Base-by-base conservation (phyloP, 139 green algal genomes). In the Chlorella sp. region DNA sequence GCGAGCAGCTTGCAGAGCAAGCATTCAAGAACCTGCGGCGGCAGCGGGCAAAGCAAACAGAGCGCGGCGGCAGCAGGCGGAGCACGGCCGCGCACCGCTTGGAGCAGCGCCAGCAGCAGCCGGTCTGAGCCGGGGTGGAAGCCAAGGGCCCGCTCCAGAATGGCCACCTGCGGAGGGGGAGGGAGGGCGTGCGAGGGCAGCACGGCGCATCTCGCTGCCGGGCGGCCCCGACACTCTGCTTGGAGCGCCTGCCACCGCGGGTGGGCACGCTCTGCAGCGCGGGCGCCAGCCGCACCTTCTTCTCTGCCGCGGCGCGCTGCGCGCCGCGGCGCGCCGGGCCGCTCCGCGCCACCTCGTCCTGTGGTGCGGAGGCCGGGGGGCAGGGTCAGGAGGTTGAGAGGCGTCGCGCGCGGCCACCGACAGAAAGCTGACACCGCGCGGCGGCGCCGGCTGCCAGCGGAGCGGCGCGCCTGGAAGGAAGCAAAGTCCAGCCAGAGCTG, bases 401-500 rank as follows among this genome's bases (percentile, higher is more conserved):
- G n/a, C n/a, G n/a, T n/a, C n/a, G n/a, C n/a, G n/a, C n/a, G n/a
- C n/a, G n/a, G n/a, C n/a, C n/a, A n/a, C n/a, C n/a, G n/a, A n/a
- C n/a, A n/a, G n/a, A n/a, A 14, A 55, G 46, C 46, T 17, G 14
- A 17, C 46, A 27, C 46, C 46, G 17, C 14, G 46, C 46, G 14
- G 46, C 46, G 46, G 46, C 17, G 14, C 14, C 46, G 46, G 46
- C 46, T 27, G 21, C 55, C 27, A 62, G 55, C 14, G 60, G 60
- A 45, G 60, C 60, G 60, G 8, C 61, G 1, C 50, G 83, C 87
- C 82, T 97, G 93, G 66, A 96, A 97, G 0, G 69, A 69, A 5
- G 93, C 92, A 82, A 93, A 97, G 61, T 89, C 81, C 40, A 98
- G 85, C 93, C 93, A 97, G 19, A 95, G 70, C 73, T 88, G 68